Evolutionary conservation across 2,329 filamentous ascomycete species (phyloP), one percentile per base, ranked within the genome.

Genomic region (Kalaharituber pfeilii): DNA sequence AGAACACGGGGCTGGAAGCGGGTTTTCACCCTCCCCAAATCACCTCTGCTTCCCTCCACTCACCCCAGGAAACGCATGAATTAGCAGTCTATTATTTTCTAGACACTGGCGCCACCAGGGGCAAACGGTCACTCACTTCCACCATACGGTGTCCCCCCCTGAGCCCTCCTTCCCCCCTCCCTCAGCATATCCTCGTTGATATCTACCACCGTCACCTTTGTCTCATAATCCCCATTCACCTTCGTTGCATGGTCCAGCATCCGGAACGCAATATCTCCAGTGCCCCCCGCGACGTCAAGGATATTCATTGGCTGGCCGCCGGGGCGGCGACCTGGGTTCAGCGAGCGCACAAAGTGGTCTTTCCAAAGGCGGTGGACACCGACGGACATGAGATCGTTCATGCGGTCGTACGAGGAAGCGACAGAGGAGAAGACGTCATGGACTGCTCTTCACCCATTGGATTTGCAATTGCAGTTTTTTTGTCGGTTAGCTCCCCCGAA

Each of bases 341-440:
- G 78, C 29, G 81, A 82, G 62, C 85, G 81, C 47, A 98, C 89
- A 69, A 96, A 98, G 71, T 94, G 81, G 70, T 96, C 89, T 73
- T 84, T 98, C 91, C 91, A 98, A 33, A 98, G 73, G 44, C 91
- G 84, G 69, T 98, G 91, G 71, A 94, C 88, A 53, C 91, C 91
- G 49, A 98, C 78, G 6, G 91, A 96, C 91, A 98, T 98, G 62
- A 96, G 77, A 69, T 98, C 91, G 72, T 98, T 98, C 91, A 98
- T 98, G 59, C 82, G 83, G 69, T 98, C 91, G 71, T 98, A 98
- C 18, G 84, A 86, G 59, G 85, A 81, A 62, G 91, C 91, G 39
- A 98, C 91, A 62, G 84, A 95, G 69, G 86, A 89, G 72, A 98
- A 98, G 56, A 98, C 91, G 42, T 78, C 80, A 57, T 84, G 84